Conservation (phyloP, 108 stramenopile species). For the Epithemia pelagica region DNA sequence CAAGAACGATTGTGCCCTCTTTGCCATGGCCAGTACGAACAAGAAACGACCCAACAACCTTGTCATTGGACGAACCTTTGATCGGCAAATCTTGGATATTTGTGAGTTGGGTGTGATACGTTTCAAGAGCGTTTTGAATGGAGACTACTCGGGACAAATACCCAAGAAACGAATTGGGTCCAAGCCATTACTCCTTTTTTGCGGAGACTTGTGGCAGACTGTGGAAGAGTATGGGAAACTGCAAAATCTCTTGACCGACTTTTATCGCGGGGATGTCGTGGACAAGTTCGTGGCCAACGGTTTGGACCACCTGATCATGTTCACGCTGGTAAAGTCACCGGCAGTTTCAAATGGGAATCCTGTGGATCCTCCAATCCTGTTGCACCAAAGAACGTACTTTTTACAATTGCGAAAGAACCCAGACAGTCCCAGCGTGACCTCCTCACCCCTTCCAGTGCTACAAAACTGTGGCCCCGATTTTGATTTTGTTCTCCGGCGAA, state of each 20-base stretch:
- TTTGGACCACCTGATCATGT: constrained; percentile 92
- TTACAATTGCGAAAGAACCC: constrained; percentile 83
- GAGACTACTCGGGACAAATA: constrained; percentile 69
- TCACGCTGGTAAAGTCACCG: constrained; percentile 34
- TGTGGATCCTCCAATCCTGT: constrained; percentile 31
- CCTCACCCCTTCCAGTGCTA: constrained; percentile 78
- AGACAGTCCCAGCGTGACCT: constrained; percentile 33
- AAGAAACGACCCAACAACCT: constrained; percentile 99
- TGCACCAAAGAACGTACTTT: constrained; percentile 81
- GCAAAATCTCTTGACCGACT: constrained; percentile 91
- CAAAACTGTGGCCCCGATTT: constrained; percentile 92
- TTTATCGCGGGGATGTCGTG: constrained; percentile 93
- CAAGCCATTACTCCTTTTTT: constrained; percentile 88
- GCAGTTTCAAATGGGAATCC: constrained; percentile 25
- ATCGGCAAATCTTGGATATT: constrained; percentile 95
- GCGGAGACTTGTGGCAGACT: constrained; percentile 86
- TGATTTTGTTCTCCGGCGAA: constrained; percentile 85
- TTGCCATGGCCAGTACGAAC: constrained; percentile 91
- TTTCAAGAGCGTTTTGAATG: constrained; percentile 56
- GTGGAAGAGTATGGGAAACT: constrained; percentile 27
- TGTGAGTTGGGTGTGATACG: constrained; percentile 88
- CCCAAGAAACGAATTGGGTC: constrained; percentile 80
- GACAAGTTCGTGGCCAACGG: constrained; percentile 82
- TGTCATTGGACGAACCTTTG: constrained; percentile 92
- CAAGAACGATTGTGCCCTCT: constrained; percentile 93